phyloP scores from a whole-genome alignment of 2,329 filamentous ascomycete genomes.

The Alternaria angustiovoidea region DNA sequence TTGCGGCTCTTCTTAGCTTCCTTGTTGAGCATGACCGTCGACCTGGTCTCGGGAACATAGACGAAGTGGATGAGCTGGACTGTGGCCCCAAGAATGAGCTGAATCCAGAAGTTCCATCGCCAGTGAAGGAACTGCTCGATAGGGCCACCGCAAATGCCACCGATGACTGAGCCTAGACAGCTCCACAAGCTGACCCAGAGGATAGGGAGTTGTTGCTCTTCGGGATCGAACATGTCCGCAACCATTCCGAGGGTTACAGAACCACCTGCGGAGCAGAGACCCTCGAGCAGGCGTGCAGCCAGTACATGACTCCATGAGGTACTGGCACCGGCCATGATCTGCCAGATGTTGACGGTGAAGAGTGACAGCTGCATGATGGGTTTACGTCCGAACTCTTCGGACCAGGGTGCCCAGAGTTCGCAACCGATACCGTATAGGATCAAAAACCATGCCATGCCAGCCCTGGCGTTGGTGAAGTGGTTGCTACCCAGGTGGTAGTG shows the following conservation, averaged over 20 bases:
- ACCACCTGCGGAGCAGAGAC: slow-evolving; percentile 64
- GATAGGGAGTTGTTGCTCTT: slow-evolving; percentile 74
- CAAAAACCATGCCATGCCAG: slow-evolving; percentile 78
- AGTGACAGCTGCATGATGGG: slow-evolving; percentile 76
- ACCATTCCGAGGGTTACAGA: slow-evolving; percentile 71
- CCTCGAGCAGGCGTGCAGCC: slow-evolving; percentile 60
- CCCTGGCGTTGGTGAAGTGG: slow-evolving; percentile 53
- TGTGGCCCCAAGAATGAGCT: slow-evolving; percentile 77
- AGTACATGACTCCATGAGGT: slow-evolving; percentile 69
- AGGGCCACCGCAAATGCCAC: slow-evolving; percentile 81
- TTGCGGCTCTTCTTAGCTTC: slow-evolving; percentile 78
- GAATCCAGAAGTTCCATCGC: slow-evolving; percentile 84
- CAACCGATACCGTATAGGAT: slow-evolving; percentile 84
- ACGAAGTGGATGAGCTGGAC: slow-evolving; percentile 73
- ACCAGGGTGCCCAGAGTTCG: slow-evolving; percentile 83
- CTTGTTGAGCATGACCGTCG: slow-evolving; percentile 76
- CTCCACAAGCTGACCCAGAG: slow-evolving; percentile 61
- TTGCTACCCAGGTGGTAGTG: slow-evolving; percentile 61
- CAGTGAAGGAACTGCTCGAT: slow-evolving; percentile 72
- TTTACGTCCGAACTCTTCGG: slow-evolving; percentile 80
- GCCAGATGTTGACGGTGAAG: slow-evolving; percentile 74
- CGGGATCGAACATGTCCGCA: slow-evolving; percentile 67
- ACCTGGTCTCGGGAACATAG: slow-evolving; percentile 77
- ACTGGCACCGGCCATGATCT: slow-evolving; percentile 68
- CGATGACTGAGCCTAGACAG: slow-evolving; percentile 74